A percentile compares a stretch with the other conserved stretches of the same genome.
phyloP scores from a whole-genome alignment of 192 early-diverging fungal genomes.

The Coemansia sp. region DNA sequence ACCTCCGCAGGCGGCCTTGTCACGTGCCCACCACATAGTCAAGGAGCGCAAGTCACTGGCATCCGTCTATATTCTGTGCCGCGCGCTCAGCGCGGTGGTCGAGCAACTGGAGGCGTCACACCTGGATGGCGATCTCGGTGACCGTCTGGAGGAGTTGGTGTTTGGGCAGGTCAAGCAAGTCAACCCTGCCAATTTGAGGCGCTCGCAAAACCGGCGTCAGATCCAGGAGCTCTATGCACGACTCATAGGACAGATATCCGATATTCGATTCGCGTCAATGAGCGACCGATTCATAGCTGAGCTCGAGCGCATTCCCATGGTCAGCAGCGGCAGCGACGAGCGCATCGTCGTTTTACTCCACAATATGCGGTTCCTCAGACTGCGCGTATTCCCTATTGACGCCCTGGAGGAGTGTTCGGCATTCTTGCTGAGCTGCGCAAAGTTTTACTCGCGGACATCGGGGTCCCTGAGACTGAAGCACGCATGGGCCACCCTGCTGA shows the following conservation, averaged over 20 bases:
- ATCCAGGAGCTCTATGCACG: conserved; percentile 90
- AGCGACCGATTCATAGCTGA: conserved; percentile 92
- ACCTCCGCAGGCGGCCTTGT: conserved; percentile 17
- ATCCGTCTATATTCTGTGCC: conserved; percentile 85
- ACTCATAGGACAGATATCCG: conserved; percentile 90
- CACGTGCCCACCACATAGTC: conserved; percentile 45
- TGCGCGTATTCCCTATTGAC: conserved; percentile 95
- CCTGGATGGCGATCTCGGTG: conserved; percentile 79
- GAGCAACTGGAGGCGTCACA: conserved; percentile 67
- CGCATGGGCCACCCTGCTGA: conserved; percentile 89
- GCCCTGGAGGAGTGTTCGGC: conserved; percentile 93
- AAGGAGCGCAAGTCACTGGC: conserved; percentile 58
- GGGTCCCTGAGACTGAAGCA: conserved; percentile 81
- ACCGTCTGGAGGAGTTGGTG: conserved; percentile 88
- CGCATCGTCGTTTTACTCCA: conserved; percentile 86
- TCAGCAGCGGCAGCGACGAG: conserved; percentile 63
- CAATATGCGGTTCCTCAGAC: conserved; percentile 85
- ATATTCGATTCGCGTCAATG: conserved; percentile 88
- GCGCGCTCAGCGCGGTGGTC: conserved; percentile 85
- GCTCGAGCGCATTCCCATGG: conserved; percentile 71
- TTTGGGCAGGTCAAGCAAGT: conserved; percentile 87
- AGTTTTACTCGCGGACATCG: conserved; percentile 80
- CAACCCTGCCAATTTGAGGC: conserved; percentile 72
- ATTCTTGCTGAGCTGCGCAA: conserved; percentile 87
- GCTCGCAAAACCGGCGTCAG: conserved; percentile 77